phyloP scores from a whole-genome alignment of 805 yeast genomes.

The Priceomyces castillae region DNA sequence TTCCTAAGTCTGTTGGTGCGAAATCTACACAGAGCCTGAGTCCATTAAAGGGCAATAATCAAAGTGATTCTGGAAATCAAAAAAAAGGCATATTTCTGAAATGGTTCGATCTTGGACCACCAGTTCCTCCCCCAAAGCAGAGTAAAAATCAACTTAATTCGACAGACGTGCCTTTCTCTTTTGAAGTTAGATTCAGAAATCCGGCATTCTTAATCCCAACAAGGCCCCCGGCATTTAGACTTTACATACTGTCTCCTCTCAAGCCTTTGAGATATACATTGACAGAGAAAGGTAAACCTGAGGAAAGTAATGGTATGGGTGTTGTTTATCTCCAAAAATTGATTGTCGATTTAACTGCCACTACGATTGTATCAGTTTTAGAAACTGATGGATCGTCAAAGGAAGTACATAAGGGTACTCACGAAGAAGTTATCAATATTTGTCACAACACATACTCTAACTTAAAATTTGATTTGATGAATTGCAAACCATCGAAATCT shows the following conservation, averaged over 20 bases:
- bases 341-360: conserved; percentile 26
- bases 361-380: conserved; percentile 25
- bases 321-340: conserved; percentile 42
- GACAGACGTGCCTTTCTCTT: conserved; percentile 36
- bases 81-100: conserved; percentile 28
- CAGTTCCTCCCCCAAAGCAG: conserved; percentile 7
- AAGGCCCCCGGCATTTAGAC: conserved; percentile 32
- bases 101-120: conserved; percentile 19
- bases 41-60: neutral
- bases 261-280: conserved; percentile 31
- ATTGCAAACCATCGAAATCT: conserved; percentile 26
- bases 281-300: conserved; percentile 30
- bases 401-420: conserved; percentile 26
- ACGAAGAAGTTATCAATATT: conserved; percentile 22
- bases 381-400: conserved; percentile 20
- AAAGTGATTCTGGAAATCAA: neutral
- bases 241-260: conserved; percentile 27
- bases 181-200: conserved; percentile 49
- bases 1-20: conserved; percentile 45
- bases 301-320: conserved; percentile 48
- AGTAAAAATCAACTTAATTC: conserved; percentile 25
- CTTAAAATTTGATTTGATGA: conserved; percentile 37
- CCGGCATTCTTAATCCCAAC: conserved; percentile 49
- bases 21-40: conserved; percentile 15
- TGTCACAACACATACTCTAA: conserved; percentile 35